These are phyloP conservation scores for Leavenworthia alabamica DNA, from an alignment of 345 rosid genomes.

Conservation along the genomic window DNA sequence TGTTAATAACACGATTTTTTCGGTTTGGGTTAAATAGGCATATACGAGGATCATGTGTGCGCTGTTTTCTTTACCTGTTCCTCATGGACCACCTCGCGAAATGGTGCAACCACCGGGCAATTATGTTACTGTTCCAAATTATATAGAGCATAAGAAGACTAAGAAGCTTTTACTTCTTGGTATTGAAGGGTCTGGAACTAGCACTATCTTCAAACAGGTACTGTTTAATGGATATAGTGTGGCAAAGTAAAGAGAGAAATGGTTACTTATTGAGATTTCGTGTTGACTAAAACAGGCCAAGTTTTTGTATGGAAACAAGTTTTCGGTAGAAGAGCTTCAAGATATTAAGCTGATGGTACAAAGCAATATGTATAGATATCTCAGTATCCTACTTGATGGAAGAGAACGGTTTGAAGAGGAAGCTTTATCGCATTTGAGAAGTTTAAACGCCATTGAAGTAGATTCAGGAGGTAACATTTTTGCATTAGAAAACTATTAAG, in stretches of 20 bases:
- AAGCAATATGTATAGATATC: slow-evolving; percentile 91
- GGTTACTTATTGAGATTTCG: slow-evolving; percentile 1
- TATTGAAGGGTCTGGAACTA: slow-evolving; percentile 84
- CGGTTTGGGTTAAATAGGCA: slow-evolving; percentile 56
- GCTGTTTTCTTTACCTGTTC: slow-evolving; percentile 88
- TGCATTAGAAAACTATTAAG: not conserved
- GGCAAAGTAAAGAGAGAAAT: not conserved
- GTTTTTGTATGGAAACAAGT: slow-evolving; percentile 85
- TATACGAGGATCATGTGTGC: slow-evolving; percentile 76
- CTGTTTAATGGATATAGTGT: not conserved
- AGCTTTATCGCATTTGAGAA: slow-evolving; percentile 42
- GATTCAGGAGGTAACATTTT: slow-evolving; percentile 43
- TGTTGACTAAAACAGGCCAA: slow-evolving; percentile 58
- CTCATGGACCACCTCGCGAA: slow-evolving; percentile 61
- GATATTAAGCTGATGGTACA: slow-evolving; percentile 95
- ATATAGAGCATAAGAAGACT: slow-evolving; percentile 66
- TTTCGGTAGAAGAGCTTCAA: slow-evolving; percentile 67
- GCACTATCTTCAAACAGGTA: slow-evolving; percentile 98
- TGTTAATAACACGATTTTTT: not conserved
- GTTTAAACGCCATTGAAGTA: slow-evolving; percentile 37
- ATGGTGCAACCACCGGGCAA: slow-evolving; percentile 65
- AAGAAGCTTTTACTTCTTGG: slow-evolving; percentile 91
- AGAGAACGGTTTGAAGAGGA: slow-evolving; percentile 98
- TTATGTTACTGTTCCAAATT: slow-evolving; percentile 65
- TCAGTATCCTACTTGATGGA: slow-evolving; percentile 91